phyloP scores from a whole-genome alignment of 352 stramenopile genomes.

The Halophytophthora batemanensis region DNA sequence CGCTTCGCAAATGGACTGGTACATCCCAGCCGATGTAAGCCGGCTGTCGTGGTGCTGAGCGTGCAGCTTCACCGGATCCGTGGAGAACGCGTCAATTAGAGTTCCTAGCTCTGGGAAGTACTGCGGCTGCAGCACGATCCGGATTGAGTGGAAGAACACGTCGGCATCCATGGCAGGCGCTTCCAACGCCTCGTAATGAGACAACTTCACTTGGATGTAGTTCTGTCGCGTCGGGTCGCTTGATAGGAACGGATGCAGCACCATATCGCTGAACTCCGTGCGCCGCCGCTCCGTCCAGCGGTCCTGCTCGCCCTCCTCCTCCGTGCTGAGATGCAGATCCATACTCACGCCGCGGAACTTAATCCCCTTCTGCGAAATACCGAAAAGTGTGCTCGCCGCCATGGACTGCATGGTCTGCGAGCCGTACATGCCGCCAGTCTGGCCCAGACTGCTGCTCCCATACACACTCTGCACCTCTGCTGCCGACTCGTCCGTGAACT shows the following conservation, averaged over 20 bases:
- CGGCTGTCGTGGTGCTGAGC: constrained; percentile 18
- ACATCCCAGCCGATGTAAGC: constrained; percentile 51
- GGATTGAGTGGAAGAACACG: constrained; percentile 81
- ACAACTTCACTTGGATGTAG: constrained; percentile 84
- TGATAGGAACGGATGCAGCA: constrained; percentile 63
- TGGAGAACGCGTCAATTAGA: constrained; percentile 64
- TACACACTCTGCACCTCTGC: constrained; percentile 75
- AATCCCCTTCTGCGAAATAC: constrained; percentile 82
- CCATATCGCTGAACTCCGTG: constrained; percentile 35
- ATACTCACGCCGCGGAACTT: constrained; percentile 83
- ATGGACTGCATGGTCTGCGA: constrained; percentile 67
- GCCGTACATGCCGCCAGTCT: constrained; percentile 23
- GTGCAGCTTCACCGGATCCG: constrained; percentile 17
- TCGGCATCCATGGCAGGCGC: constrained; percentile 72
- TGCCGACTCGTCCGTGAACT: constrained; percentile 83
- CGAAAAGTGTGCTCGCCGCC: constrained; percentile 75
- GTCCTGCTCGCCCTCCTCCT: constrained; percentile 42
- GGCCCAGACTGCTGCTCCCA: constrained; percentile 37
- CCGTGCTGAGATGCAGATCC: constrained; percentile 67
- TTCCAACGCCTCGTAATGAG: constrained; percentile 72
- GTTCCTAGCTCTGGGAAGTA: constrained; percentile 74
- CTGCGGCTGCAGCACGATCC: constrained; percentile 74
- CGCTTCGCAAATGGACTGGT: constrained; percentile 72
- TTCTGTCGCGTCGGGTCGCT: constrained; percentile 63
- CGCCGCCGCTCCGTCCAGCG: constrained; percentile 22